phyloP scores from a whole-genome alignment of 176 grass and related monocot species.

The Paspalum vaginatum region DNA sequence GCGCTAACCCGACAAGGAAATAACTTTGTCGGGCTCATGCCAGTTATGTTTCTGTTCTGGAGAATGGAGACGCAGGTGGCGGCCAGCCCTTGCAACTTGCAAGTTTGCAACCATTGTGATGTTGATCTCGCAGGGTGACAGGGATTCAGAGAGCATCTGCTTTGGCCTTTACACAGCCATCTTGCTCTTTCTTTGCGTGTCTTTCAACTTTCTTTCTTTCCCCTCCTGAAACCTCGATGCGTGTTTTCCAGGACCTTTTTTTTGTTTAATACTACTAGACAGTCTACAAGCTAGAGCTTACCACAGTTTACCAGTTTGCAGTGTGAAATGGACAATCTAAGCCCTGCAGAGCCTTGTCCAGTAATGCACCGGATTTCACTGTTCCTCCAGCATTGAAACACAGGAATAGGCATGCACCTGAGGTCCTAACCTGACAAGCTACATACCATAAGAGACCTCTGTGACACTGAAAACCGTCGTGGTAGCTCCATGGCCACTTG shows the following conservation, averaged over 20 bases:
- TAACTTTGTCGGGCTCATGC: conserved; percentile 21
- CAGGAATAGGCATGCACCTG: not conserved
- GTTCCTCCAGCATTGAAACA: not conserved
- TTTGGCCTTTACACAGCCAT: conserved; percentile 11
- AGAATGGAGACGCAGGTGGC: not conserved
- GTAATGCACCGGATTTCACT: conserved; percentile 34
- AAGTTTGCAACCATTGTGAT: conserved; percentile 28
- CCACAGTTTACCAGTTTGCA: not conserved
- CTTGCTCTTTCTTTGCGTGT: conserved; percentile 18
- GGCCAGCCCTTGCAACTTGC: not conserved
- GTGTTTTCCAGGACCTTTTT: conserved; percentile 5
- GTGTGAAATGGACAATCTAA: conserved; percentile 13
- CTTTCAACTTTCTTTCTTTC: not conserved
- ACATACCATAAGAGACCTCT: not conserved
- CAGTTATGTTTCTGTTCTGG: not conserved
- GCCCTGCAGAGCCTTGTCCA: conserved; percentile 12
- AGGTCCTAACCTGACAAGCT: not conserved
- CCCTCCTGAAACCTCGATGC: conserved; percentile 12
- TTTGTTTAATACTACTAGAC: not conserved
- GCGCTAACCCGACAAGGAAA: conserved; percentile 19
- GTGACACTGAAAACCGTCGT: not conserved
- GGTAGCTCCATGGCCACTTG: not conserved
- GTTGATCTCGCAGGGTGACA: conserved; percentile 32
- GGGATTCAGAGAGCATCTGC: conserved; percentile 41
- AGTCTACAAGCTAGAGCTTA: not conserved